phyloP scores from a whole-genome alignment of 768 basidiomycete species.

The Clathrus columnatus region DNA sequence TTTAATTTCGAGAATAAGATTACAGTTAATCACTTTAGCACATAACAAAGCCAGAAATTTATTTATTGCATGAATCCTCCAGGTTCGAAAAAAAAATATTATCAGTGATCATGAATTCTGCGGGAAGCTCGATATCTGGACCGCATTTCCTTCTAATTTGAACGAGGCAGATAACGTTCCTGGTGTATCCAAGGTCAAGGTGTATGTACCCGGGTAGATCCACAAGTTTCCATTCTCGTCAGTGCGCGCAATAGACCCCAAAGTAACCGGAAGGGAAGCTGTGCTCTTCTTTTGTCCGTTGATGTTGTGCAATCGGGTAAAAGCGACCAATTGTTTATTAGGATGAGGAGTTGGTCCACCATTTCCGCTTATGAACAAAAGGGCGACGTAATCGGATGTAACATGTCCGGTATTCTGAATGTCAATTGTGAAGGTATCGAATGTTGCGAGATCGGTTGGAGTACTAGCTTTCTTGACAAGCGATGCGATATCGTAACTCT shows the following conservation, averaged over 20 bases:
- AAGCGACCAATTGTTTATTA: constrained; percentile 43
- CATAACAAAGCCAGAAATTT: no score
- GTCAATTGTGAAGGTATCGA: constrained; percentile 41
- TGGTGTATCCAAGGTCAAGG: constrained; percentile 33
- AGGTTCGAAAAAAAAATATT: neutral
- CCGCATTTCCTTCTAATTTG: constrained; percentile 32
- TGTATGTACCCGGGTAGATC: constrained; percentile 38
- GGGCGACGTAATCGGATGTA: constrained; percentile 46
- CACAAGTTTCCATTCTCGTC: constrained; percentile 37
- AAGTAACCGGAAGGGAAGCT: constrained; percentile 34
- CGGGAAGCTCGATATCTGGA: constrained; percentile 35
- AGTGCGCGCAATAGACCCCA: constrained; percentile 41
- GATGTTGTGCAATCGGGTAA: constrained; percentile 33
- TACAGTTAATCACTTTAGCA: no score
- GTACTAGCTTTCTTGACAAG: constrained; percentile 24
- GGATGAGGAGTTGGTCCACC: constrained; percentile 43
- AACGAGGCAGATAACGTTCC: constrained; percentile 33
- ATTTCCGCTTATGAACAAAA: constrained; percentile 41
- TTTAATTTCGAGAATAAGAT: no score
- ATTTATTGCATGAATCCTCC: no score
- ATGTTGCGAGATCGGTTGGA: constrained; percentile 33
- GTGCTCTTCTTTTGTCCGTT: constrained; percentile 21
- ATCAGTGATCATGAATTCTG: constrained; percentile 28
- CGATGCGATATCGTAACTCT: constrained; percentile 32
- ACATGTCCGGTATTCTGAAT: constrained; percentile 41